Base-by-base conservation (phyloP, 2,329 filamentous ascomycete species). In the Talaromyces sp. region DNA sequence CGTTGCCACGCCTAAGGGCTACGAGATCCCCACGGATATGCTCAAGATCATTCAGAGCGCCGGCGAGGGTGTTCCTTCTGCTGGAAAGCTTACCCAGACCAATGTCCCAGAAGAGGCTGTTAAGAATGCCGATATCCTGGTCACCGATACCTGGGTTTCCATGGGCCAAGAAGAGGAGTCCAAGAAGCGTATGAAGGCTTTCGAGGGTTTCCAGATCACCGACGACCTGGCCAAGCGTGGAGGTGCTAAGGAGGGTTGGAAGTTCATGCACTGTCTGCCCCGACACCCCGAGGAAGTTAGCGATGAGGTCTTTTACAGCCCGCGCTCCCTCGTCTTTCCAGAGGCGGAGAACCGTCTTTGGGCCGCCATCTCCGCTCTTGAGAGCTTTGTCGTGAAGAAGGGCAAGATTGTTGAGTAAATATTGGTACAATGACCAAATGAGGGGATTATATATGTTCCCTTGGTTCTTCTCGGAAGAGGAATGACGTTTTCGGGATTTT, bases 181-280 rank as follows among this genome's bases (percentile, higher is more conserved):
- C 35, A 80, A 86, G 62, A 88, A 88, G 79, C 82, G 90, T 46
- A 71, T 97, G 55, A 84, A 87, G 68, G 91, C 86, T 2, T 99
- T 99, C 71, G 82, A 83, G 27, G 92, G 93, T 13, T 99, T 92
- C 75, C 93, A 97, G 71, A 89, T 99, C 67, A 97, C 93, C 2
- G 83, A 86, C 43, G 89, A 94, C 39, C 79, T 99, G 62, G 93
- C 91, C 1, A 83, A 87, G 73, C 82, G 86, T 45, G 92, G 91
- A 39, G 92, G 91, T 17, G 94, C 94, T 37, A 96, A 94, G 72
- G 80, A 88, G 13, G 83, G 83, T 58, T 99, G 94, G 94, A 91
- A 90, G 74, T 99, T 99, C 72, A 97, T 99, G 94, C 94, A 99
- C 78, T 99, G 94, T 72, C 76, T 99, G 54, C 94, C 94, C 13